These are phyloP conservation scores for Pichia membranifaciens DNA, from an alignment of 805 yeast genomes.

Conservation along the genomic window DNA sequence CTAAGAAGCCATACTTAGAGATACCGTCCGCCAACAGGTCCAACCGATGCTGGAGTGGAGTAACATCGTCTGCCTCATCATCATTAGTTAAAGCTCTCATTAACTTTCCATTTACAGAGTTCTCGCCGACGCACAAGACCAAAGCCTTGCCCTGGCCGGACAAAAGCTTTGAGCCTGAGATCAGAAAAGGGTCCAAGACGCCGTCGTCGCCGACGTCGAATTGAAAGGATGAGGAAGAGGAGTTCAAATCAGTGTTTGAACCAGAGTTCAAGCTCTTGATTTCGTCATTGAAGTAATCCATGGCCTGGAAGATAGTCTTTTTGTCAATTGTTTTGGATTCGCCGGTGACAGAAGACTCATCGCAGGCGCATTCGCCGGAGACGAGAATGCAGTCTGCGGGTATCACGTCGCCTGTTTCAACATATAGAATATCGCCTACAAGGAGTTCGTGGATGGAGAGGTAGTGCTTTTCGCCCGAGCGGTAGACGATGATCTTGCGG, in stretches of 20 bases:
- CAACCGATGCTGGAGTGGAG: constrained; percentile 84
- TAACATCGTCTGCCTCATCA: constrained; percentile 71
- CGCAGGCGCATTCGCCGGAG: constrained; percentile 75
- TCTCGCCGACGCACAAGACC: constrained; percentile 83
- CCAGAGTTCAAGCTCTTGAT: constrained; percentile 22
- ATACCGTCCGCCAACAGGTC: constrained; percentile 85
- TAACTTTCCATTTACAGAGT: constrained; percentile 89
- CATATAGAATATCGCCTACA: constrained; percentile 77
- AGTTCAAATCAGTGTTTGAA: constrained; percentile 8
- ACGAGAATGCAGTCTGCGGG: constrained; percentile 84
- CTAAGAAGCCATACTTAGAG: constrained; percentile 87
- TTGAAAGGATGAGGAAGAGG: constrained; percentile 4
- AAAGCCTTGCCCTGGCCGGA: constrained; percentile 83
- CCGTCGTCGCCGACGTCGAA: constrained; percentile 37
- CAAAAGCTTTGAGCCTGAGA: constrained; percentile 84
- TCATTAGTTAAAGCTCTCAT: constrained; percentile 75
- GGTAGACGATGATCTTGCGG: constrained; percentile 66
- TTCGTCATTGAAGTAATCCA: constrained; percentile 20
- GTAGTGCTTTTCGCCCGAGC: constrained; percentile 63
- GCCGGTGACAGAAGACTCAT: constrained; percentile 91
- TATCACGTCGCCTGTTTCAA: constrained; percentile 91
- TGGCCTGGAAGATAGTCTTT: constrained; percentile 43
- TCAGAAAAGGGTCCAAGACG: constrained; percentile 71
- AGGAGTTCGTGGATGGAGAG: constrained; percentile 68
- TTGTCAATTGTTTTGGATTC: constrained; percentile 83